A percentile compares a stretch with the other conserved stretches of the same genome.
Evolutionary conservation across 202 grass and related monocot genomes (phyloP).

Genomic region (Digitaria exilis): DNA sequence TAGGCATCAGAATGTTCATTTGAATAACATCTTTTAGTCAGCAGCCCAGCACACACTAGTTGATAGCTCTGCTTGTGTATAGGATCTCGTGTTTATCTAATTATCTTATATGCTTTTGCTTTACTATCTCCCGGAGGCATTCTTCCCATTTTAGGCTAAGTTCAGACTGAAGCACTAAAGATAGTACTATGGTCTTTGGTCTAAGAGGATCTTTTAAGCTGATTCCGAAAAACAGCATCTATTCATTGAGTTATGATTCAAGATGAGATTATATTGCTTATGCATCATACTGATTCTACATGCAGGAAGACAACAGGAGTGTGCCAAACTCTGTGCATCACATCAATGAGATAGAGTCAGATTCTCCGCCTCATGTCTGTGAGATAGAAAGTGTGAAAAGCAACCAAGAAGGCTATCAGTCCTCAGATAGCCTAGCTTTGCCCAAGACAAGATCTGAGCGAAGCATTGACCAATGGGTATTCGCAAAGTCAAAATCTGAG

Average conservation of each 20-base stretch:
- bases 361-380: constrained; percentile 48
- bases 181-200: not conserved
- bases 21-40: not conserved
- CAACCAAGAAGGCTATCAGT: constrained; percentile 60
- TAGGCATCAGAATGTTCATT: not conserved
- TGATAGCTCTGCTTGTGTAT: not conserved
- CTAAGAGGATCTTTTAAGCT: not conserved
- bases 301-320: constrained; percentile 56
- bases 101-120: not conserved
- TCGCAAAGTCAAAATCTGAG: constrained; percentile 74
- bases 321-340: constrained; percentile 36
- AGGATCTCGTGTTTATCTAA: not conserved
- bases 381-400: constrained; percentile 63
- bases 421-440: constrained; percentile 48
- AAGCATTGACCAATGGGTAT: constrained; percentile 88
- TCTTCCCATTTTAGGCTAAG: not conserved
- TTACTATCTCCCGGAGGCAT: not conserved
- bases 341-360: constrained; percentile 56
- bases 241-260: not conserved
- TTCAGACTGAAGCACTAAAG: not conserved
- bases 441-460: constrained; percentile 65
- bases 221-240: not conserved
- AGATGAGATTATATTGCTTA: constrained; percentile 18
- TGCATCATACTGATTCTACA: constrained; percentile 27
- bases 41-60: not conserved